These are phyloP conservation scores for Ganoderma lucidum DNA, from an alignment of 1,284 basidiomycete genomes.

Conservation along the genomic window DNA sequence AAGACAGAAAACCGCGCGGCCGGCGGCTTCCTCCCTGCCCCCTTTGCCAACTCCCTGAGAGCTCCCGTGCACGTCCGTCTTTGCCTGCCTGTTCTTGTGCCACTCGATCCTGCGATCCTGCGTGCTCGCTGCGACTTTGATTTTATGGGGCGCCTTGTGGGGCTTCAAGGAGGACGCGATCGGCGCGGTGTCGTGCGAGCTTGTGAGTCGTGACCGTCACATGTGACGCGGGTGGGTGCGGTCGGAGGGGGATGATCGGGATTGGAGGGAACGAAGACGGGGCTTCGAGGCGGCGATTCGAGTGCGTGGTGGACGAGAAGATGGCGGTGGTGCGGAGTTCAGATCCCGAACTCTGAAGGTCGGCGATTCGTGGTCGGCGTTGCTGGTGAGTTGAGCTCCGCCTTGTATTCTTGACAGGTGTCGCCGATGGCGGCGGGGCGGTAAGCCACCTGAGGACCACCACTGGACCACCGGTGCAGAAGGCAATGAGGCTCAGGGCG, in stretches of 20 bases:
- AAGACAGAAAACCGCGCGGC: conserved; percentile 17
- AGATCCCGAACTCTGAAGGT: neutral
- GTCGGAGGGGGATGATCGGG: no score
- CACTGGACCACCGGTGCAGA: neutral
- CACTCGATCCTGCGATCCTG: conserved; percentile 2
- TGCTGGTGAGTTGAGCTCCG: neutral
- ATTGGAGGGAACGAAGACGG: neutral
- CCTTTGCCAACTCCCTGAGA: neutral
- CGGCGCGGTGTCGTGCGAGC: neutral
- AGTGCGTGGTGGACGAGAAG: neutral
- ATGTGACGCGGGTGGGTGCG: no score
- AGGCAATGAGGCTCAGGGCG: neutral
- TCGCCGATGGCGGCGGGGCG: conserved; percentile 10
- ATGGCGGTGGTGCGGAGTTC: neutral
- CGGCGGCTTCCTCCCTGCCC: neutral
- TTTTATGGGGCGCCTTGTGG: conserved; percentile 3
- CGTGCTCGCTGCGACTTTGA: neutral
- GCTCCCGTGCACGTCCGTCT: neutral
- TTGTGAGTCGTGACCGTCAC: neutral
- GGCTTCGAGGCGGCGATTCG: neutral
- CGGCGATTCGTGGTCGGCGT: neutral
- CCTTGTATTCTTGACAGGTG: conserved; percentile 1
- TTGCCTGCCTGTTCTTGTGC: neutral
- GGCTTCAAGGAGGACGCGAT: neutral
- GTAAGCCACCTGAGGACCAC: neutral